These are phyloP conservation scores for Lecanicillium sp. DNA, from an alignment of 2,329 filamentous ascomycete species.

Conservation along the genomic window DNA sequence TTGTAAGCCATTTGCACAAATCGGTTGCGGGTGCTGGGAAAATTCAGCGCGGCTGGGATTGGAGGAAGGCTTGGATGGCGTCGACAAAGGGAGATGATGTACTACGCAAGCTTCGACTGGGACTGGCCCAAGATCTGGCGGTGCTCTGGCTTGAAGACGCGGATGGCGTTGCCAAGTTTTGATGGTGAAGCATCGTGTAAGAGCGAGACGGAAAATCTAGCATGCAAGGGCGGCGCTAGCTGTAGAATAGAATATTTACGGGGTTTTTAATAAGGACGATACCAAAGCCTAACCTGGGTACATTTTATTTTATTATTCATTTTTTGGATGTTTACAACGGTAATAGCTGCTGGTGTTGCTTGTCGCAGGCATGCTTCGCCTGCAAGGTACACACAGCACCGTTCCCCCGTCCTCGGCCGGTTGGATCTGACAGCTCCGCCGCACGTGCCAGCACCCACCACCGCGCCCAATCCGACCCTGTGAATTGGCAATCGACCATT, in stretches of 20 bases:
- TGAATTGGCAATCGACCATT: conserved; percentile 22
- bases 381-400: no score
- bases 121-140: conserved; percentile 66
- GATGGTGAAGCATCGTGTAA: conserved; percentile 9
- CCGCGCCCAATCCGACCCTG: conserved; percentile 24
- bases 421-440: no score
- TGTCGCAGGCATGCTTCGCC: no score
- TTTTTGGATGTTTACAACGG: no score
- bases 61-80: conserved; percentile 68
- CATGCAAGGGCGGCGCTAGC: background rate
- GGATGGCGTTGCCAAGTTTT: conserved; percentile 43
- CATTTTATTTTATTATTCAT: no score
- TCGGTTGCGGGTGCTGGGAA: conserved; percentile 49
- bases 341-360: no score
- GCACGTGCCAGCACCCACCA: background rate
- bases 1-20: conserved; percentile 54
- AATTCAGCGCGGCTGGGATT: conserved; percentile 63
- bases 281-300: no score
- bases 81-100: conserved; percentile 60
- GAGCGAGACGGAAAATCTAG: background rate
- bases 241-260: background rate
- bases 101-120: conserved; percentile 63
- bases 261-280: background rate
- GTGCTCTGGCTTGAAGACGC: conserved; percentile 61
- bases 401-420: no score